These are phyloP conservation scores for Emergomyces africanus DNA, from an alignment of 2,329 filamentous ascomycete species.

Conservation along the genomic window DNA sequence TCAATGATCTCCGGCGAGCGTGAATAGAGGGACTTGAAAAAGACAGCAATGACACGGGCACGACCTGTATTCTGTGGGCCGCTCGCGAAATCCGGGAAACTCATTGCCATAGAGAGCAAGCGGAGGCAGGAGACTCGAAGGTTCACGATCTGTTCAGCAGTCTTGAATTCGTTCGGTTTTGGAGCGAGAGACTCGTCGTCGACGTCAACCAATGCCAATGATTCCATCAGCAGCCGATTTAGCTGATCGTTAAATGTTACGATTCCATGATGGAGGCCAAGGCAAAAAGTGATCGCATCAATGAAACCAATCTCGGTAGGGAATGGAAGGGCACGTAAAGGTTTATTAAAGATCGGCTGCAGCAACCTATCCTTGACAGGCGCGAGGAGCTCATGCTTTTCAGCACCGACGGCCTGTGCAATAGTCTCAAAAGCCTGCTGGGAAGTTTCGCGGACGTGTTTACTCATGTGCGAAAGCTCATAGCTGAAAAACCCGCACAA, in stretches of 20 bases:
- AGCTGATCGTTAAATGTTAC: constrained; percentile 85
- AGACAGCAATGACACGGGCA: constrained; percentile 72
- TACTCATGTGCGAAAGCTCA: constrained; percentile 92
- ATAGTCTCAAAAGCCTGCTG: constrained; percentile 70
- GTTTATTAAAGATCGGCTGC: constrained; percentile 91
- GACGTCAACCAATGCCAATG: constrained; percentile 82
- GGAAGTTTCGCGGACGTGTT: constrained; percentile 78
- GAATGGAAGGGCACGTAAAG: constrained; percentile 82
- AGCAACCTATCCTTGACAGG: constrained; percentile 83
- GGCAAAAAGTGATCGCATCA: constrained; percentile 90
- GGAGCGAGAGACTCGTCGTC: constrained; percentile 83
- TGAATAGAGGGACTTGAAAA: constrained; percentile 95
- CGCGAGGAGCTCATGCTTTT: constrained; percentile 77
- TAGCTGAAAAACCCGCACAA: constrained; percentile 76
- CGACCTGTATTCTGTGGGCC: constrained; percentile 52
- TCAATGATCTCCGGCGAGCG: constrained; percentile 87
- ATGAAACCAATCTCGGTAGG: constrained; percentile 96
- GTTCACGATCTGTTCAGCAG: constrained; percentile 87
- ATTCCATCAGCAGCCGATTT: constrained; percentile 83
- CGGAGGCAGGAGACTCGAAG: constrained; percentile 87
- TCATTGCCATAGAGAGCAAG: constrained; percentile 84
- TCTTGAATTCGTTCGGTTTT: constrained; percentile 89
- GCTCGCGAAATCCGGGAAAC: constrained; percentile 80
- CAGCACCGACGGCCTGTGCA: constrained; percentile 60
- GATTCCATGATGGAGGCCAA: constrained; percentile 78